Conservation (phyloP, 2,329 filamentous ascomycete species). For the Alternaria conjuncta region DNA sequence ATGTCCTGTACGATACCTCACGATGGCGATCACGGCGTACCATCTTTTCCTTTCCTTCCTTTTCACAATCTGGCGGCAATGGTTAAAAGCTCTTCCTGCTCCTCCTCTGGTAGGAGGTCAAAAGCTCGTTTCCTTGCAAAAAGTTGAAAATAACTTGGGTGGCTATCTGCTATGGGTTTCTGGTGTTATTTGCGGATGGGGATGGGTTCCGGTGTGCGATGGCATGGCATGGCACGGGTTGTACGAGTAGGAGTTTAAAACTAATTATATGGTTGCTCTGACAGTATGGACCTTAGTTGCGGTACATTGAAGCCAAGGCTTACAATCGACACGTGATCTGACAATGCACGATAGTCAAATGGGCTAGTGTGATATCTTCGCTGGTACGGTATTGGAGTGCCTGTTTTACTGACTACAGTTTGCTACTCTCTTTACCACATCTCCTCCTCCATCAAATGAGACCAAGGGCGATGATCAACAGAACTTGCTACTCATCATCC, state of each 20-base stretch:
- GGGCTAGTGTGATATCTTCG: neutral
- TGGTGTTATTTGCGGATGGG: neutral
- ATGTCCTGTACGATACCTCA: conserved; percentile 1
- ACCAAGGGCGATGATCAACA: too few relatives aligned
- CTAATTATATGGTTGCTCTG: neutral
- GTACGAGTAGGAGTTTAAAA: neutral
- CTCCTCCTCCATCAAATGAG: neutral
- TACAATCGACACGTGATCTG: neutral
- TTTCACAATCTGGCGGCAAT: neutral
- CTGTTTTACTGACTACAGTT: neutral
- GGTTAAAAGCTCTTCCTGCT: neutral
- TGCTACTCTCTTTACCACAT: neutral
- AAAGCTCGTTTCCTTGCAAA: neutral
- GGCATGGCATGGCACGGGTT: neutral
- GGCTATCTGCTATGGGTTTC: neutral
- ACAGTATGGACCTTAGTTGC: neutral
- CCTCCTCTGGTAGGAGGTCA: neutral
- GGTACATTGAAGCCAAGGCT: neutral
- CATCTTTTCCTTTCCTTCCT: neutral
- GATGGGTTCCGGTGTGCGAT: neutral
- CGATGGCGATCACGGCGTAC: neutral
- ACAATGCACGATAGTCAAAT: neutral
- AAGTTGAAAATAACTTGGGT: neutral
- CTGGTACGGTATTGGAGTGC: neutral
- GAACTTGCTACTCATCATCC: conserved; percentile 33